Conservation (phyloP, 176 grass and related monocot genomes). For the Calamus simplicifolius region DNA sequence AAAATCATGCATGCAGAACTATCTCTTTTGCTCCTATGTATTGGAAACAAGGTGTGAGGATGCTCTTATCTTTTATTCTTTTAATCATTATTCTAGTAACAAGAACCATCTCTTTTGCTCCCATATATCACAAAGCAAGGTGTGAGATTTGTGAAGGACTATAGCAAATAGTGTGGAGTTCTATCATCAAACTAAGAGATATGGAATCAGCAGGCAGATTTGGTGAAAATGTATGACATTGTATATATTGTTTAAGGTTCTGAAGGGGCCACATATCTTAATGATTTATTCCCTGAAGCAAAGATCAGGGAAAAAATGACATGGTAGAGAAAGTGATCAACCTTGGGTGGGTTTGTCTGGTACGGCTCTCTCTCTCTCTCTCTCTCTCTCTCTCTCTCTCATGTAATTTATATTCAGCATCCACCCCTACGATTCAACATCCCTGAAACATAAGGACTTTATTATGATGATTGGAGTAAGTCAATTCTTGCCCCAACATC, state of each 20-base stretch:
- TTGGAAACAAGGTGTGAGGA: too few species aligned
- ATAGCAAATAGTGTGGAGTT: slow-evolving; percentile 7
- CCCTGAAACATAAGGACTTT: slow-evolving; percentile 70
- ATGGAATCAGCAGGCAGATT: background rate
- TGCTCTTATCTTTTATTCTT: too few species aligned
- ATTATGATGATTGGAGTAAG: slow-evolving; percentile 90
- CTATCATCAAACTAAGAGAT: slow-evolving; percentile 15
- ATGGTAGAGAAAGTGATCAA: slow-evolving; percentile 33
- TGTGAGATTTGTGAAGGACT: slow-evolving; percentile 26
- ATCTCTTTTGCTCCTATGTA: too few species aligned
- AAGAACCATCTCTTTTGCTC: slow-evolving; percentile 2
- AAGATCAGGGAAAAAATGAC: slow-evolving; percentile 1
- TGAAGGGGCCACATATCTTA: too few species aligned
- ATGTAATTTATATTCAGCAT: slow-evolving; percentile 83
- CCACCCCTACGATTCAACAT: slow-evolving; percentile 79
- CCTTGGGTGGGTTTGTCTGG: slow-evolving; percentile 46
- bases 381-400: slow-evolving; percentile 70
- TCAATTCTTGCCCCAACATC: slow-evolving; percentile 75
- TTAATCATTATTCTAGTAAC: too few species aligned
- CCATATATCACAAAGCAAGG: slow-evolving; percentile 67
- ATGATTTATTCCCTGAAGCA: too few species aligned
- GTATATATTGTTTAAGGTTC: too few species aligned
- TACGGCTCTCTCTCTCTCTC: slow-evolving; percentile 64
- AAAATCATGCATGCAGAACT: slow-evolving; percentile 80
- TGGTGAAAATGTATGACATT: too few species aligned